Percentiles rank a stretch among this genome's conserved stretches.
These are phyloP conservation scores for Cadophora sp. DNA, from an alignment of 2,329 filamentous ascomycete species.

Conservation along the genomic window DNA sequence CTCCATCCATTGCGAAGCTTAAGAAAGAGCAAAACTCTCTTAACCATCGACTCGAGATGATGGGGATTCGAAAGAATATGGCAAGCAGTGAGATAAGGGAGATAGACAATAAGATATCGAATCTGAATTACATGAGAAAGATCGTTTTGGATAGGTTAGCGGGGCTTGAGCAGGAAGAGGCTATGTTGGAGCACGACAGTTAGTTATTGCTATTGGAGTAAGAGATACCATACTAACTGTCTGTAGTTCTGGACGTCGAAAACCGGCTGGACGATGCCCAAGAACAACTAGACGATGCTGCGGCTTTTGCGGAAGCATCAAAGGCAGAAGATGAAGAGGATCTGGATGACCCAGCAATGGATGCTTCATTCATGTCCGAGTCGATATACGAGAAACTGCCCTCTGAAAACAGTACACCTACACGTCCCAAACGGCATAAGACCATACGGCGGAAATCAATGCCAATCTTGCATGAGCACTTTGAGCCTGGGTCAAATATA, in stretches of 20 bases:
- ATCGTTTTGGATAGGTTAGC: conserved; percentile 90
- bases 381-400: conserved; percentile 96
- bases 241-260: conserved; percentile 67
- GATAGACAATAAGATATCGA: conserved; percentile 96
- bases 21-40: conserved; percentile 81
- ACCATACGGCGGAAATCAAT: conserved; percentile 79
- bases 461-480: conserved; percentile 94
- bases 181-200: conserved; percentile 88
- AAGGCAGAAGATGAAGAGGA: conserved; percentile 61
- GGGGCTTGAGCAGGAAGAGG: conserved; percentile 87
- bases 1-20: conserved; percentile 73
- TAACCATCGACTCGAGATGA: conserved; percentile 87
- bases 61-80: conserved; percentile 95
- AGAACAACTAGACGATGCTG: conserved; percentile 63
- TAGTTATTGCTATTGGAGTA: conserved; percentile 47
- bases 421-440: conserved; percentile 60
- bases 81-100: conserved; percentile 94
- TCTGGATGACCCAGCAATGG: conserved; percentile 52
- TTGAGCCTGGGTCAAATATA: conserved; percentile 87
- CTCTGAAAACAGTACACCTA: conserved; percentile 55
- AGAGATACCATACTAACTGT: conserved; percentile 25
- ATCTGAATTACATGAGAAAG: conserved; percentile 89
- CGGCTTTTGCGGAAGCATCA: conserved; percentile 59
- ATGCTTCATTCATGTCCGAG: conserved; percentile 89
- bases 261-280: conserved; percentile 67